These are phyloP conservation scores for Corymbia maculata DNA, from an alignment of 345 rosid species.

Conservation along the genomic window DNA sequence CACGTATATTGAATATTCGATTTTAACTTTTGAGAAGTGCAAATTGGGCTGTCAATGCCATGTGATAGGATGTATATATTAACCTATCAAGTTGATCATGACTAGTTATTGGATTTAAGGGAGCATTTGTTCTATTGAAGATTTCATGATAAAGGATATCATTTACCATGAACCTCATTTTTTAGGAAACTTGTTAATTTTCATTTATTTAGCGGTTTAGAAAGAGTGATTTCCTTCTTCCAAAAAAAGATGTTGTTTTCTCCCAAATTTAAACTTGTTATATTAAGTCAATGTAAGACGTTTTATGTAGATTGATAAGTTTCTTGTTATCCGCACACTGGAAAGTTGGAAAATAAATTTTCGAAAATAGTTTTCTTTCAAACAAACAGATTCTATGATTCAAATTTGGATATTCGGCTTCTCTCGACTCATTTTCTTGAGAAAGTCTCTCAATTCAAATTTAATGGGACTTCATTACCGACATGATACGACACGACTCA, in stretches of 20 bases:
- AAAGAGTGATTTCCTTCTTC: neutral
- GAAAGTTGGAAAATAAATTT: neutral
- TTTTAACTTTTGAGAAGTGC: neutral
- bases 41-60: neutral
- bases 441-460: neutral
- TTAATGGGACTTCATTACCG: neutral
- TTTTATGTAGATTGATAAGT: neutral
- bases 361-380: neutral
- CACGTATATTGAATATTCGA: neutral
- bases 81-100: neutral
- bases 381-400: neutral
- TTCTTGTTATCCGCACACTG: neutral
- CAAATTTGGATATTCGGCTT: neutral
- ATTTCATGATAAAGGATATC: neutral
- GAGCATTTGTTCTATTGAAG: neutral
- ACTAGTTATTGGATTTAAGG: neutral
- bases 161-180: neutral
- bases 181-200: neutral
- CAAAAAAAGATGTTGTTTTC: neutral
- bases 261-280: neutral
- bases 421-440: neutral
- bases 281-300: neutral
- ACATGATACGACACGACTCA: neutral
- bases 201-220: neutral
- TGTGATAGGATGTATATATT: neutral